These are phyloP conservation scores for Ustilago sp. DNA, from an alignment of 1,284 basidiomycete species.

Conservation along the genomic window DNA sequence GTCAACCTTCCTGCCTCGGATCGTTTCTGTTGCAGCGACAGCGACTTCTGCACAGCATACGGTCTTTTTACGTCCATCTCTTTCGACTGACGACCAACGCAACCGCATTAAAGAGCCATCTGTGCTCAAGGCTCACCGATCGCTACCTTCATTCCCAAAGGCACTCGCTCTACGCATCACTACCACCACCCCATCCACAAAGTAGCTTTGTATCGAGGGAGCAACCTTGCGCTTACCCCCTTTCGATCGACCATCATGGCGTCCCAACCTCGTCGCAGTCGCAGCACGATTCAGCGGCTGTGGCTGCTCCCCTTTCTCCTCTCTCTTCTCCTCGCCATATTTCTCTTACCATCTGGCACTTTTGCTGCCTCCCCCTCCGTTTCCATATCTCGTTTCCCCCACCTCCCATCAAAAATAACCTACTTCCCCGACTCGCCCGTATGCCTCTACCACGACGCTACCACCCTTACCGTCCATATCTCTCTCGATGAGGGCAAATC, in stretches of 20 bases:
- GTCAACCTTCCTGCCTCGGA: too few species aligned
- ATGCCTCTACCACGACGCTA: constrained; percentile 84
- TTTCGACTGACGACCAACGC: too few species aligned
- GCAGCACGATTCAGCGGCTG: not conserved
- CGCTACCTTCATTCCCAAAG: too few species aligned
- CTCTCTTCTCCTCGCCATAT: constrained; percentile 1
- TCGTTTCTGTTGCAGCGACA: too few species aligned
- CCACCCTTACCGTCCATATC: constrained; percentile 78
- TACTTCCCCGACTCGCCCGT: constrained; percentile 92
- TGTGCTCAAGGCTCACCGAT: too few species aligned
- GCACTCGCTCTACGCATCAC: too few species aligned
- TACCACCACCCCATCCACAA: not conserved
- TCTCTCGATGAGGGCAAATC: constrained; percentile 90
- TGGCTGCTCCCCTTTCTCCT: constrained; percentile 3
- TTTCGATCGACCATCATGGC: not conserved
- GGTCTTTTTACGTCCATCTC: too few species aligned
- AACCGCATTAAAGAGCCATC: too few species aligned
- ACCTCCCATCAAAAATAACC: constrained; percentile 82
- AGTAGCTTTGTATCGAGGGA: too few species aligned
- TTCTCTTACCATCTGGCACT: not conserved
- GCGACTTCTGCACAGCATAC: too few species aligned
- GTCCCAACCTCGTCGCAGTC: constrained; percentile 5
- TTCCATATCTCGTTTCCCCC: constrained; percentile 72
- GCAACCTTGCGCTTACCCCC: too few species aligned
- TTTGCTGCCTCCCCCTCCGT: constrained; percentile 68